Conservation (phyloP, 106 monocot species). For the Dendrobium officinale region DNA sequence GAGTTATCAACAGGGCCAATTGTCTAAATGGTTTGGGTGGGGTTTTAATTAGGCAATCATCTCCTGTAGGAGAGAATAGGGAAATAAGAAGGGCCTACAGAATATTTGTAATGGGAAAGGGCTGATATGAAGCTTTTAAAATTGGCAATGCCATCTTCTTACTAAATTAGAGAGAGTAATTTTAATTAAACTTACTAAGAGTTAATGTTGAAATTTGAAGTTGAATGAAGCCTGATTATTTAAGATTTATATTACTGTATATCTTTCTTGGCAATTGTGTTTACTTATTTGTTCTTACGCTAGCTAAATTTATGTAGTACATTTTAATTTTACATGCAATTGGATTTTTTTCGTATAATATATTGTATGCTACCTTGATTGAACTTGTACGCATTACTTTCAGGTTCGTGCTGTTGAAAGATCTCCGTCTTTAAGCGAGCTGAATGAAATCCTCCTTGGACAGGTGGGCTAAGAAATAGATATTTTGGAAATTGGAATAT, state of each 20-base stretch:
- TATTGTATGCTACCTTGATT: background rate
- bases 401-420: slow-evolving; percentile 94
- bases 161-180: background rate
- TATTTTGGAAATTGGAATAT: slow-evolving; percentile 2
- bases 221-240: background rate
- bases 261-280: background rate
- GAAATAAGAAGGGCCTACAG: too few species aligned
- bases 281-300: background rate
- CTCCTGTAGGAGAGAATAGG: too few species aligned
- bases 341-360: background rate
- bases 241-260: background rate
- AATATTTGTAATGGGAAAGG: background rate
- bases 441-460: slow-evolving; percentile 96
- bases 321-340: background rate
- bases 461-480: slow-evolving; percentile 40
- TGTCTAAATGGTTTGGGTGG: too few species aligned
- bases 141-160: background rate
- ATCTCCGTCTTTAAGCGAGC: slow-evolving; percentile 94
- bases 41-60: too few species aligned
- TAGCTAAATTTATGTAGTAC: background rate
- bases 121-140: background rate
- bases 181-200: background rate
- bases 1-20: too few species aligned
- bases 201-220: background rate
- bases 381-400: background rate